These are phyloP conservation scores for Mucor racemosus DNA, from an alignment of 371 early-diverging fungal genomes.

Conservation along the genomic window DNA sequence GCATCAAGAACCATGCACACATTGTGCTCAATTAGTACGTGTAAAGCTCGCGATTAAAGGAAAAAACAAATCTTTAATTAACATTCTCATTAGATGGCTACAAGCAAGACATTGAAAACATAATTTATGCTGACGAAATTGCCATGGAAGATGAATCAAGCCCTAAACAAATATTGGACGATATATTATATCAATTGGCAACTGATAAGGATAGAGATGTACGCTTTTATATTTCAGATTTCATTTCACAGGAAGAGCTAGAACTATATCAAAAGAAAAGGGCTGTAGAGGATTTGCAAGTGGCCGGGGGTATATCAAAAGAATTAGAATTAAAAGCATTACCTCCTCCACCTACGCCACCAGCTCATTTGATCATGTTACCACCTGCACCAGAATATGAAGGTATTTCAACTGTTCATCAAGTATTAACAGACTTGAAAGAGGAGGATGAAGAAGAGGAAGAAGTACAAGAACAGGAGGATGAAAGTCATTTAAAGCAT, in stretches of 20 bases:
- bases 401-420: not conserved
- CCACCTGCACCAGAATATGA: not conserved
- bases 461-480: not conserved
- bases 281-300: not conserved
- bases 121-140: not conserved
- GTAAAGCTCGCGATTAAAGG: too few species aligned
- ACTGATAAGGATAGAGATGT: conserved; percentile 45
- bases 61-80: not conserved
- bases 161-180: conserved; percentile 33
- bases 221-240: conserved; percentile 31
- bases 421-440: not conserved
- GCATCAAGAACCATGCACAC: conserved; percentile 34
- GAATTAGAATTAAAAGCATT: not conserved
- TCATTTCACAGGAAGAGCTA: conserved; percentile 22
- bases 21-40: conserved; percentile 27
- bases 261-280: conserved; percentile 2
- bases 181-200: conserved; percentile 36
- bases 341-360: not conserved
- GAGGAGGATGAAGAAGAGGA: not conserved
- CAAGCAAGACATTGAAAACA: conserved; percentile 11
- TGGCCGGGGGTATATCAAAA: not conserved
- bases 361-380: not conserved
- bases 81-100: conserved; percentile 12
- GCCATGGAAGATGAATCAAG: conserved; percentile 20
- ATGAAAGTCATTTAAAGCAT: not conserved